Evolutionary conservation across 139 green algal species (phyloP), one percentile per base, ranked within the genome.

Genomic region (Chlamydomonas sphaeroides): DNA sequence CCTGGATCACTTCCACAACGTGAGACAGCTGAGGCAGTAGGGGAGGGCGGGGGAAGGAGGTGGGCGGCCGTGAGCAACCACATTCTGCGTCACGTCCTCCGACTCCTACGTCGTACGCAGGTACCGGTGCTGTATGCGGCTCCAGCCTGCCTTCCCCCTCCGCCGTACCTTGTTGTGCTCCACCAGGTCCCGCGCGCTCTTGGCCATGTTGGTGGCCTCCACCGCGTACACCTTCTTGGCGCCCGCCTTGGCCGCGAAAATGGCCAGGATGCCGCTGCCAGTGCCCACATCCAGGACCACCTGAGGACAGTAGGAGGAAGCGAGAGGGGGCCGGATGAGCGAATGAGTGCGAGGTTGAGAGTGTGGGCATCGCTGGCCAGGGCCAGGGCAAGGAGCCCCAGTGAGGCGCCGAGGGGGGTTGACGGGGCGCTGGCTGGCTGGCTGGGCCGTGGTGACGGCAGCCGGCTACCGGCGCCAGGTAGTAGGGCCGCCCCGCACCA

Each of bases 211-310:
- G 3, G 97, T 99, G 3, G 96, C 96, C 89, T 99, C 97, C 1
- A 99, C 96, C 6, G 97, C 97, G 49, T 88, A 88, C 33, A 89
- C 85, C 68, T 93, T 93, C 66, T 69, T 88, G 18, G 92, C 92
- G 1, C 92, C 92, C 28, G 95, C 95, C 82, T 95, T 95, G 59
- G 94, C 97, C 0, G 96, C 95, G 87, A 98, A 99, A 59, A 99
- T 96, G 63, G 97, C 95, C 33, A 99, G 89, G 83, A 99, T 98
- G 76, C 97, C 97, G n/a, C 74, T 93, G 78, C 96, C 97, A 8
- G 97, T 98, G 79, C 97, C 97, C 45, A 99, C 97, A 79, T 99
- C 97, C 39, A 99, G 89, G 62, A 99, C 96, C 32, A 98, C 94
- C 86, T 92, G 85, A 51, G 33, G 15, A 28, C 33, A 32, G n/a